Evolutionary conservation across 1,284 basidiomycete genomes (phyloP).

Genomic region (Apiotrichum porosum): DNA sequence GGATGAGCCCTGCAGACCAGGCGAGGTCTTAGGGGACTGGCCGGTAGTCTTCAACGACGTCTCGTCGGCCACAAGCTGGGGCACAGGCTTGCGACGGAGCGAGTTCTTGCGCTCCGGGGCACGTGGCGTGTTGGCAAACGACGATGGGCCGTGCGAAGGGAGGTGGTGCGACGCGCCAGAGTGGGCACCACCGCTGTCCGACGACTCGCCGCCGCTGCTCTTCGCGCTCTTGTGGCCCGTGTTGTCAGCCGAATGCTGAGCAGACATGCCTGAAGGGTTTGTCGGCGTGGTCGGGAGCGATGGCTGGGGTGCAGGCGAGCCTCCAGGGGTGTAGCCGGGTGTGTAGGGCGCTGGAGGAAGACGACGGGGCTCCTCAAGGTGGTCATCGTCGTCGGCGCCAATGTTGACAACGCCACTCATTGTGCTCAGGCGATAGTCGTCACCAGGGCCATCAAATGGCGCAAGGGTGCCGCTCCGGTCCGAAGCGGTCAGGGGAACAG

Average conservation of each 20-base stretch:
- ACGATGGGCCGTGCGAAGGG: not conserved
- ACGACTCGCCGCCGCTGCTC: not conserved
- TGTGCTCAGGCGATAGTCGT: not conserved
- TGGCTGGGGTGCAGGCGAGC: not conserved
- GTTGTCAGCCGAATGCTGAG: too few species aligned
- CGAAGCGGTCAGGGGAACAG: not conserved
- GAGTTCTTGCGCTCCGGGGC: conserved; percentile 11
- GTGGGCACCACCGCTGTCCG: not conserved
- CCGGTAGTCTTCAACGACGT: too few species aligned
- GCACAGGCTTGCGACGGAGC: conserved; percentile 21
- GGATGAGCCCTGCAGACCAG: not conserved
- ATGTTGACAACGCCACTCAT: not conserved
- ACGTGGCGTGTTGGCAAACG: not conserved
- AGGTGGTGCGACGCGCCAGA: not conserved
- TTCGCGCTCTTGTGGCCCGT: not conserved
- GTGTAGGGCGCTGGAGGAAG: too few species aligned
- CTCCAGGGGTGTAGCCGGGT: not conserved
- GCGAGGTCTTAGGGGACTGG: too few species aligned
- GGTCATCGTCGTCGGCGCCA: too few species aligned
- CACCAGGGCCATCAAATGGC: not conserved
- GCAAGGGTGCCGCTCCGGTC: not conserved
- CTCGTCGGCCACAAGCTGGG: conserved; percentile 4
- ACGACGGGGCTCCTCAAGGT: too few species aligned
- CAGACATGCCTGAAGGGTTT: not conserved
- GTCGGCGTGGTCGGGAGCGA: not conserved